Percentiles rank a stretch among this genome's conserved stretches.
phyloP scores from a whole-genome alignment of 768 basidiomycete species.

The Antrodiella citrinella region DNA sequence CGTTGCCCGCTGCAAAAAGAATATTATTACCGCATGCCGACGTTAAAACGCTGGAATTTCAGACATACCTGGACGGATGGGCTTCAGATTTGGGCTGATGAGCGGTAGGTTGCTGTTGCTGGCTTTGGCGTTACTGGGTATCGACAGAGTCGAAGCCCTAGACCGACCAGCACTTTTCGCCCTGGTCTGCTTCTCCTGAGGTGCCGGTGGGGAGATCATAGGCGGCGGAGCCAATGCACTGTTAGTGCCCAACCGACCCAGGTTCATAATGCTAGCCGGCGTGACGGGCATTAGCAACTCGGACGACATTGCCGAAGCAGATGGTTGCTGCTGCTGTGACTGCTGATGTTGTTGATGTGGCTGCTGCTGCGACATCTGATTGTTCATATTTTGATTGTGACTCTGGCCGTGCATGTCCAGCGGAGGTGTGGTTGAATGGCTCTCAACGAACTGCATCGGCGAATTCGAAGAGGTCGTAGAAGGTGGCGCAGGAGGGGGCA shows the following conservation, averaged over 20 bases:
- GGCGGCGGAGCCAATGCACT: conserved; percentile 31
- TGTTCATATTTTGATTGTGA: not conserved
- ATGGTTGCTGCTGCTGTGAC: conserved; percentile 6
- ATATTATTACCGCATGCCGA: too few species aligned
- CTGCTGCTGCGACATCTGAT: not conserved
- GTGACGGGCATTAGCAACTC: conserved; percentile 68
- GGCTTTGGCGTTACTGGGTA: conserved; percentile 11
- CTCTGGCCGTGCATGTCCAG: conserved; percentile 6
- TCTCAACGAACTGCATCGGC: not conserved
- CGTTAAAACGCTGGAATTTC: too few species aligned
- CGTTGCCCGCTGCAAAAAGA: conserved; percentile 25
- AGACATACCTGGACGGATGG: conserved; percentile 65
- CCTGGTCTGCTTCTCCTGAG: conserved; percentile 14
- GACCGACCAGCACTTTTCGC: conserved; percentile 17
- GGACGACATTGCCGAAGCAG: conserved; percentile 4
- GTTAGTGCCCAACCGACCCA: conserved; percentile 54
- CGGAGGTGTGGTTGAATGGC: conserved; percentile 1
- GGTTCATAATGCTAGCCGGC: conserved; percentile 88
- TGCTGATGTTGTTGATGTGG: not conserved
- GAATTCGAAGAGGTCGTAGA: not conserved
- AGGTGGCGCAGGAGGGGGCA: conserved; percentile 78
- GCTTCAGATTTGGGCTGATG: conserved; percentile 54
- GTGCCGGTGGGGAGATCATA: conserved; percentile 12
- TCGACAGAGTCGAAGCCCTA: conserved; percentile 4
- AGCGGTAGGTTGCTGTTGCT: conserved; percentile 13